Conservation (phyloP, 768 basidiomycete genomes). For the Pleurotus pulmonarius region DNA sequence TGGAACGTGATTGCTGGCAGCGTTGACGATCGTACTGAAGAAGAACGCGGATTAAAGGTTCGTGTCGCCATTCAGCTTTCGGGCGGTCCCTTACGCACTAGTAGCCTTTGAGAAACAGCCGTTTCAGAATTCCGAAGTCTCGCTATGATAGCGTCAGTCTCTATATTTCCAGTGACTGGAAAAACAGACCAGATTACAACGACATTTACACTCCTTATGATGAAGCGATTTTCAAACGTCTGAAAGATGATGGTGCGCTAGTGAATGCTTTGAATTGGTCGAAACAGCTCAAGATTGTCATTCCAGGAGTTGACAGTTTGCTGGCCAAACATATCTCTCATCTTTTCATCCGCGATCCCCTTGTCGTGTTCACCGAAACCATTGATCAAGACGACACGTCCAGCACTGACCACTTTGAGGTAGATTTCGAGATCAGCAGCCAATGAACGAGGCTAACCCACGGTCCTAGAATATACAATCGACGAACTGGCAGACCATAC, state of each 20-base stretch:
- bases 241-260: conserved; percentile 70
- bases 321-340: conserved; percentile 92
- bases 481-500: conserved; percentile 98
- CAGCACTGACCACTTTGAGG: conserved; percentile 96
- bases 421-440: conserved; percentile 20
- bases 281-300: neutral
- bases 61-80: conserved; percentile 3
- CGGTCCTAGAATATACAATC: conserved; percentile 87
- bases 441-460: conserved; percentile 5
- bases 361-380: conserved; percentile 93
- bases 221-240: conserved; percentile 63
- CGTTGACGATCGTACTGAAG: conserved; percentile 94
- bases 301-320: conserved; percentile 75
- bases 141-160: conserved; percentile 95
- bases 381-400: conserved; percentile 85
- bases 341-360: conserved; percentile 94
- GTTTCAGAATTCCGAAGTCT: conserved; percentile 88
- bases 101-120: conserved; percentile 74
- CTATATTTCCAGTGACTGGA: conserved; percentile 85
- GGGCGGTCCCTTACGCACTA: conserved; percentile 8
- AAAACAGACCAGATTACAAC: conserved; percentile 91
- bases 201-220: conserved; percentile 84
- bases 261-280: too few species aligned
- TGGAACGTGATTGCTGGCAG: conserved; percentile 99
- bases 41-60: conserved; percentile 89